Base-by-base conservation (phyloP, 73 alveolate genomes). In the Effrenium voratum region DNA sequence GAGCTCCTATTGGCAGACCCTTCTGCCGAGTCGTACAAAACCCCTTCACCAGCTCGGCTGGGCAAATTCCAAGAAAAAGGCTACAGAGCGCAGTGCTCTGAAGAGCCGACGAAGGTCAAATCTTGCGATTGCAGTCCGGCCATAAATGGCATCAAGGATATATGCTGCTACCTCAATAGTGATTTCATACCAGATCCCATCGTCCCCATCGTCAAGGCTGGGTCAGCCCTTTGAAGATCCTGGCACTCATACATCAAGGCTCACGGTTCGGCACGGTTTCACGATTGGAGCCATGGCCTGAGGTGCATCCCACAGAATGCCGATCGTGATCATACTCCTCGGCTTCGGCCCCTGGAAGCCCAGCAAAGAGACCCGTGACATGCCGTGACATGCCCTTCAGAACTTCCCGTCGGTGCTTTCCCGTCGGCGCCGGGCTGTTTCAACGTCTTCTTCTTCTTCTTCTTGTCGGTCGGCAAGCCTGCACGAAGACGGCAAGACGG, bases 241-340 rank as follows among this genome's bases (percentile, higher is more conserved):
- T n/a, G n/a, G 72, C 16, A 57, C 16, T 30, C 28, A 30, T 30
- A 57, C 72, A 0, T 15, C 68, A 30, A 30, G 6, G 72, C 72
- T 57, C 72, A 2, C 72, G 3, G n/a, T 2, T 30, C n/a, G n/a
- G 1, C 72, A 57, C 72, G 28, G 72, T 1, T 57, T 30, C 28
- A 22, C 16, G 72, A 57, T 57, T 22, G 3, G 30, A 8, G 70
- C 46, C 91, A 47, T 82, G 77, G n/a, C 82, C 55, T 79, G 97
- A 41, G 97, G 97, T 46, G 97, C 97, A 66, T 90, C 97, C 97
- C 97, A 90, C 52, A 90, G 55, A 47, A 90, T 90, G 86, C 97
- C 97, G 55, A 90, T 90, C 57, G 97, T 90, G 97, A 90, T 90
- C 97, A 90, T 90, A 34, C 97, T 90, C 97, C 97, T 90, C 46